A percentile compares a stretch with the other conserved stretches of the same genome.
Evolutionary conservation across 495 filamentous ascomycete genomes (phyloP).

Genomic region (Sordaria brevicollis): DNA sequence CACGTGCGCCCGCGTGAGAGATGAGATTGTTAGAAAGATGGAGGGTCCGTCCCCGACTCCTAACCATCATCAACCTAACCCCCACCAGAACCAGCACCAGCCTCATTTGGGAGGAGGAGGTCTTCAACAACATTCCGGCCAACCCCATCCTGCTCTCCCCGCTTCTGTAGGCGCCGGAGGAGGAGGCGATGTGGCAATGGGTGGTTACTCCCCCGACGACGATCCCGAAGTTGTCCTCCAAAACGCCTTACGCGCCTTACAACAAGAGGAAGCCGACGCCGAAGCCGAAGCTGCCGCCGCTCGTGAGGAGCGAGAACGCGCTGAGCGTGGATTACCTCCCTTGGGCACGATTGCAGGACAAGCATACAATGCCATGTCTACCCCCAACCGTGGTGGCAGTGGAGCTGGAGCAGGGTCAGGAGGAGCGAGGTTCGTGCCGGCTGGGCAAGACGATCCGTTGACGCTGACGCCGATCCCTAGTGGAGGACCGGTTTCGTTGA

Average conservation of each 20-base stretch:
- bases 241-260: slow-evolving; percentile 36
- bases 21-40: slow-evolving; percentile 36
- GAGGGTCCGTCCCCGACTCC: slow-evolving; percentile 18
- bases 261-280: slow-evolving; percentile 40
- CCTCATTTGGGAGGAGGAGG: not conserved
- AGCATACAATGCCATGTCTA: slow-evolving; percentile 19
- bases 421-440: slow-evolving; percentile 8
- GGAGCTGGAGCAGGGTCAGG: slow-evolving; percentile 10
- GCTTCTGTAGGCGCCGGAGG: slow-evolving; percentile 3
- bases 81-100: slow-evolving; percentile 10
- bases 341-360: slow-evolving; percentile 20
- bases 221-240: slow-evolving; percentile 41
- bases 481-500: slow-evolving; percentile 28
- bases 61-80: slow-evolving; percentile 7
- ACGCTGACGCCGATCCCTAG: slow-evolving; percentile 41
- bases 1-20: slow-evolving; percentile 38
- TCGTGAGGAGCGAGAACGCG: slow-evolving; percentile 34
- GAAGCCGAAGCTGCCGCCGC: slow-evolving; percentile 34
- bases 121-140: not conserved
- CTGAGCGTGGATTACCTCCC: slow-evolving; percentile 30
- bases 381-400: slow-evolving; percentile 1
- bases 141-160: not conserved
- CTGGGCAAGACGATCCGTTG: slow-evolving; percentile 23
- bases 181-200: slow-evolving; percentile 12
- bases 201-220: slow-evolving; percentile 21